These are phyloP conservation scores for Cadophora luteo-olivacea DNA, from an alignment of 2,329 filamentous ascomycete species.

Conservation along the genomic window DNA sequence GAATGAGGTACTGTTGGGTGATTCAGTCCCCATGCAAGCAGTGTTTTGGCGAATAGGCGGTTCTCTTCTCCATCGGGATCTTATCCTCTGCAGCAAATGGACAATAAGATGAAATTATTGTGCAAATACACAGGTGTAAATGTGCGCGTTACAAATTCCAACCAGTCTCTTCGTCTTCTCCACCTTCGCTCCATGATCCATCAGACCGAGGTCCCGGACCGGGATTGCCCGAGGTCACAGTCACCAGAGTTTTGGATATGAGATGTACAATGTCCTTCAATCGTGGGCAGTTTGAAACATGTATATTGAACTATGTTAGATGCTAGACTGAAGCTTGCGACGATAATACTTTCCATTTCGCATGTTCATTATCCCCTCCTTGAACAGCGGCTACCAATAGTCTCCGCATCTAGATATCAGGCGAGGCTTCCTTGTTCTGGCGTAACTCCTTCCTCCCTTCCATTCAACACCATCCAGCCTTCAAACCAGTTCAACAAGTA, in stretches of 20 bases:
- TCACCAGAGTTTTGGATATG: too few species aligned
- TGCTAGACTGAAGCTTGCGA: neutral
- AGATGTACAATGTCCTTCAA: too few species aligned
- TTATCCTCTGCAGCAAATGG: neutral
- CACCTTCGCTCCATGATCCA: slow-evolving; percentile 1
- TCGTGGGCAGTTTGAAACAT: too few species aligned
- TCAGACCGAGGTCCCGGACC: slow-evolving; percentile 14
- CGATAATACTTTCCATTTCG: neutral
- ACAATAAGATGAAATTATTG: neutral
- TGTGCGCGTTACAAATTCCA: slow-evolving; percentile 10
- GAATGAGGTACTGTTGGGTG: neutral
- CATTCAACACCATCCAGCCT: too few species aligned
- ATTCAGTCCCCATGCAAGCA: slow-evolving; percentile 1
- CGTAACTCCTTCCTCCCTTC: neutral
- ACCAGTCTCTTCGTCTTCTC: slow-evolving; percentile 5
- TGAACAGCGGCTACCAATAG: neutral
- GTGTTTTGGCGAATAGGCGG: neutral
- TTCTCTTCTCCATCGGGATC: neutral
- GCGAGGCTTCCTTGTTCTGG: neutral
- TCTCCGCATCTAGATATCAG: neutral
- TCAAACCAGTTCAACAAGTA: neutral
- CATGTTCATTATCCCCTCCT: neutral
- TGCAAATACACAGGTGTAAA: neutral
- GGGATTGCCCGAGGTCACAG: slow-evolving; percentile 6
- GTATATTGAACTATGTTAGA: too few species aligned